Evolutionary conservation across 2,329 filamentous ascomycete species (phyloP).

Genomic region (Mycosphaerella sp.): DNA sequence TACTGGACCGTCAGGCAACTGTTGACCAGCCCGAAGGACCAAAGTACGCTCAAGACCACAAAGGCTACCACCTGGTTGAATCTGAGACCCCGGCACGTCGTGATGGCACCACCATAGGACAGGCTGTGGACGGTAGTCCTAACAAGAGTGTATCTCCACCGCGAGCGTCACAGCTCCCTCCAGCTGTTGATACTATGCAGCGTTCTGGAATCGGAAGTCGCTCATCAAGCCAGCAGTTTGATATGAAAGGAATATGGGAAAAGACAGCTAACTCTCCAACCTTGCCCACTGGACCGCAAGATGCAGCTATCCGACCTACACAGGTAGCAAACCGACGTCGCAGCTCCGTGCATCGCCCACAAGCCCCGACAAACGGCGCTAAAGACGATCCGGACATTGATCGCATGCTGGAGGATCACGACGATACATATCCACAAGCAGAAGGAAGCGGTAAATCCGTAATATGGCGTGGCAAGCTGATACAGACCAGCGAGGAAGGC

Average conservation of each 20-base stretch:
- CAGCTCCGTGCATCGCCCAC: slow-evolving; percentile 26
- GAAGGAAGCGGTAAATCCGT: slow-evolving; percentile 58
- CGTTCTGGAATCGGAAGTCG: slow-evolving; percentile 30
- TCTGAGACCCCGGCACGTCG: slow-evolving; percentile 46
- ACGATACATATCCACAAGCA: slow-evolving; percentile 71
- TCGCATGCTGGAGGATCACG: slow-evolving; percentile 74
- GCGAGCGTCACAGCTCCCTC: slow-evolving; percentile 17
- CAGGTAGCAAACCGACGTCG: slow-evolving; percentile 42
- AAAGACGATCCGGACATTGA: slow-evolving; percentile 85
- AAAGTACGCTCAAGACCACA: slow-evolving; percentile 82
- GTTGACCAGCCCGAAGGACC: slow-evolving; percentile 66
- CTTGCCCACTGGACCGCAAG: slow-evolving; percentile 20
- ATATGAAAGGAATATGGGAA: slow-evolving; percentile 79
- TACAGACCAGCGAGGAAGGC: slow-evolving; percentile 35
- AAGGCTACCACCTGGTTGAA: slow-evolving; percentile 86
- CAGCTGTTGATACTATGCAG: slow-evolving; percentile 19
- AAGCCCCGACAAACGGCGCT: slow-evolving; percentile 44
- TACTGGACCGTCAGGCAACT: slow-evolving; percentile 76
- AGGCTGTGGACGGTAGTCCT: slow-evolving; percentile 2
- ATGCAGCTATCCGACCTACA: slow-evolving; percentile 37
- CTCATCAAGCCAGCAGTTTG: slow-evolving; percentile 48
- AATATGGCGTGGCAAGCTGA: slow-evolving; percentile 69
- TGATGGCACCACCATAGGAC: neutral
- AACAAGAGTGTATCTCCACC: slow-evolving; percentile 28
- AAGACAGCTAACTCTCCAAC: slow-evolving; percentile 48